These are phyloP conservation scores for Dimargaris cristalligena DNA, from an alignment of 192 early-diverging fungal genomes.

Conservation along the genomic window DNA sequence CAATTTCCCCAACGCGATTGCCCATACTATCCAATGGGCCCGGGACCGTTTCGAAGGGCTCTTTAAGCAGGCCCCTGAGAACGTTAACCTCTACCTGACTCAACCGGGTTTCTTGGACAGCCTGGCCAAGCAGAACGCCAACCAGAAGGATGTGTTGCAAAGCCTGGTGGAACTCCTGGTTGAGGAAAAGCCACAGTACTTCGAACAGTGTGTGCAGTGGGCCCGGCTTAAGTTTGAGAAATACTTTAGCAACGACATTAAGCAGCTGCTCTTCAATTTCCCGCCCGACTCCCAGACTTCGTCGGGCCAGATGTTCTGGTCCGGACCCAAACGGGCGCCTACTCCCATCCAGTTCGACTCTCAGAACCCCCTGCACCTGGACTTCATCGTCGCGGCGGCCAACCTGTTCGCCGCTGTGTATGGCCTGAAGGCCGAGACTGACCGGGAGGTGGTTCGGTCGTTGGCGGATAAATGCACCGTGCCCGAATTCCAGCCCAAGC, in stretches of 20 bases:
- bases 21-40: slow-evolving; percentile 89
- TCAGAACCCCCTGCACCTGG: slow-evolving; percentile 49
- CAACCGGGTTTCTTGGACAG: slow-evolving; percentile 68
- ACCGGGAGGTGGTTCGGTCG: slow-evolving; percentile 49
- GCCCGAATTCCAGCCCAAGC: slow-evolving; percentile 71
- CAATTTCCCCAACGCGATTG: slow-evolving; percentile 80
- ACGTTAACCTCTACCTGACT: slow-evolving; percentile 84
- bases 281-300: slow-evolving; percentile 80
- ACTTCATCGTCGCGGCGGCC: slow-evolving; percentile 80
- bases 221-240: slow-evolving; percentile 88
- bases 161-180: slow-evolving; percentile 59
- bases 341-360: slow-evolving; percentile 64
- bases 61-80: slow-evolving; percentile 82
- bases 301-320: slow-evolving; percentile 88
- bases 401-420: slow-evolving; percentile 95
- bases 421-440: slow-evolving; percentile 69
- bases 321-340: slow-evolving; percentile 89
- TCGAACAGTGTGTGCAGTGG: slow-evolving; percentile 87
- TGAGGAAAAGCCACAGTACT: slow-evolving; percentile 61
- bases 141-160: slow-evolving; percentile 61
- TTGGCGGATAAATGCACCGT: slow-evolving; percentile 43
- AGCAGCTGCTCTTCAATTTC: slow-evolving; percentile 95
- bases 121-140: slow-evolving; percentile 53
- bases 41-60: slow-evolving; percentile 92
- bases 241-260: slow-evolving; percentile 77